Evolutionary conservation across 2,329 filamentous ascomycete genomes (phyloP), one percentile per base, ranked within the genome.

Genomic region (Colletotrichum sidae): DNA sequence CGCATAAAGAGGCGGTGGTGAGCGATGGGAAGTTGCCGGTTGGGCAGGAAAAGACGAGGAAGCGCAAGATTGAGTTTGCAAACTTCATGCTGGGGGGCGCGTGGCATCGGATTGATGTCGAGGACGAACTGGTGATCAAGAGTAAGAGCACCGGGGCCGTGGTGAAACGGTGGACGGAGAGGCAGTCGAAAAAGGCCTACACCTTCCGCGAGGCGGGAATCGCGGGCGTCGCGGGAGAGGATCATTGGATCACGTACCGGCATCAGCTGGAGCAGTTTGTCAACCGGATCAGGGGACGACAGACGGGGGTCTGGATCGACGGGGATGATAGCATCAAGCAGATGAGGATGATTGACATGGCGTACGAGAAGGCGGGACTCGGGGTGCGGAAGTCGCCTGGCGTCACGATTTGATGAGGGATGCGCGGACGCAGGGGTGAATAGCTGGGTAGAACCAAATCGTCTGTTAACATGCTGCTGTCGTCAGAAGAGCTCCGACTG

Each of bases 231-330:
- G 70, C 73, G 3, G 73, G 76, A 9, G 74, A 79, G 70, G 69
- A 70, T 2, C 79, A 72, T 59, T 84, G 81, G 82, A 73, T 75
- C 37, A 78, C 79, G 12, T 84, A 83, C 69, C 75, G 80, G 8
- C 74, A 83, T 69, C 77, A 81, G 74, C 74, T 86, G 37, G 81
- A 85, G 71, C 75, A 79, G 64, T 86, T 86, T 69, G 80, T 84
- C 11, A 79, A 84, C 71, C 73, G 71, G 38, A 68, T 85, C 51
- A 77, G 76, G 50, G 79, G 79, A 0, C 72, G 77, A 1, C 64
- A 77, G 57, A 75, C 76, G 5, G 75, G 73, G 1, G 62, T 75
- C 2, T 84, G 82, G 80, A 72, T 84, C 8, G 70, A 72, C 13
- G 69, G 68, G 2, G 77, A 81, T 54, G 81, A 84, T 65, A 81